These are phyloP conservation scores for Pichia rugopelliculosa DNA, from an alignment of 805 yeast species.

Conservation along the genomic window DNA sequence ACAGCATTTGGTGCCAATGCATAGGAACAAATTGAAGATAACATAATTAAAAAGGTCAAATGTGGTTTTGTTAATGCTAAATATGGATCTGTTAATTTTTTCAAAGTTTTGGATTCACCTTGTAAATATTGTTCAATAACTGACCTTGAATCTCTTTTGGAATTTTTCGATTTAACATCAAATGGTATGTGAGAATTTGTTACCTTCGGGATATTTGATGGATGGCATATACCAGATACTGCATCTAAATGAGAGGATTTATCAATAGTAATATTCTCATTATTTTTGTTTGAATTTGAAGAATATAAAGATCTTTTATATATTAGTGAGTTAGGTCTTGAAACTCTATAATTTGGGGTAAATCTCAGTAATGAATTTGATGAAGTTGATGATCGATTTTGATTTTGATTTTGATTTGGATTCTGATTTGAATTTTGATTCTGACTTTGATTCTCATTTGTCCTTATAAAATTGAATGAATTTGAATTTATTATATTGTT, in stretches of 20 bases:
- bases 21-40: constrained; percentile 89
- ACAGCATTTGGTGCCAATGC: constrained; percentile 85
- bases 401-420: neutral
- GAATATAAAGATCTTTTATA: constrained; percentile 4
- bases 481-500: constrained; percentile 13
- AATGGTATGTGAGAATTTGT: constrained; percentile 40
- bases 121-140: constrained; percentile 18
- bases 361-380: constrained; percentile 10
- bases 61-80: constrained; percentile 85
- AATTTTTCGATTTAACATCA: constrained; percentile 39
- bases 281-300: neutral
- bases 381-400: neutral
- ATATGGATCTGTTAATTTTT: constrained; percentile 50
- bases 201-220: constrained; percentile 5
- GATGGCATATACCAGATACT: constrained; percentile 33
- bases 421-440: neutral
- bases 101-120: constrained; percentile 26
- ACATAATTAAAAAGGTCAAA: constrained; percentile 76
- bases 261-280: neutral
- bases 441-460: neutral
- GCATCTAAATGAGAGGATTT: constrained; percentile 4
- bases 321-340: constrained; percentile 1
- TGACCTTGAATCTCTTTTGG: constrained; percentile 13
- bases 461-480: constrained; percentile 5
- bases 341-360: constrained; percentile 22